Evolutionary conservation across 129 eudicot genomes (phyloP).

Genomic region (Flaveria brownii): DNA sequence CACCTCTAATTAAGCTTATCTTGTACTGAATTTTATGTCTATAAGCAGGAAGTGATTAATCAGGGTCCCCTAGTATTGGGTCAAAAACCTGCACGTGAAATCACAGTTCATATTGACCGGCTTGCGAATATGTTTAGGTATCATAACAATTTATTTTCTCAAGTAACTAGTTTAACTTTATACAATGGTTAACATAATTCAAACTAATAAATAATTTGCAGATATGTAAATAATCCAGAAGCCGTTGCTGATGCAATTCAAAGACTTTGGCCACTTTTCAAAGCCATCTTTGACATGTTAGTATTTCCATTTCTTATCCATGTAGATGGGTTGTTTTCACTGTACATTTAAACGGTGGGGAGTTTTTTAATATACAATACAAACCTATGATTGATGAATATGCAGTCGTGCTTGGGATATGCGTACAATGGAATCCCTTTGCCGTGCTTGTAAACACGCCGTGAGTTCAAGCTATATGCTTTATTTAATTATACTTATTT

Average conservation of each 20-base stretch:
- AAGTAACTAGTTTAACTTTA: not conserved
- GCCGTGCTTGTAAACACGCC: slow-evolving; percentile 98
- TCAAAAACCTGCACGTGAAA: slow-evolving; percentile 82
- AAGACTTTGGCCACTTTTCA: slow-evolving; percentile 92
- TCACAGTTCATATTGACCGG: slow-evolving; percentile 94
- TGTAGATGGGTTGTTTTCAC: not conserved
- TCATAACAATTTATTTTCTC: not conserved
- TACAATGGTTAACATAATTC: not conserved
- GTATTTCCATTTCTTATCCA: slow-evolving; percentile 17
- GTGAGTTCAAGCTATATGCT: slow-evolving; percentile 52
- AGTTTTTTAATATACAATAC: not conserved
- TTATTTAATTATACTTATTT: not conserved
- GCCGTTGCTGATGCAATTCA: slow-evolving; percentile 98
- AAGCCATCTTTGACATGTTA: slow-evolving; percentile 88
- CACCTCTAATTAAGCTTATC: slow-evolving; percentile 8
- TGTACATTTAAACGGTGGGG: no score
- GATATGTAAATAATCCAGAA: slow-evolving; percentile 93
- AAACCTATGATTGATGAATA: slow-evolving; percentile 24
- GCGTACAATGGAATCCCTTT: slow-evolving; percentile 97
- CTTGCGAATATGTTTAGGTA: slow-evolving; percentile 93
- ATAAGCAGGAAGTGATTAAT: slow-evolving; percentile 74
- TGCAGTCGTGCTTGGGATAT: slow-evolving; percentile 98
- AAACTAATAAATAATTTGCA: slow-evolving; percentile 33
- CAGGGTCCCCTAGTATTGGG: slow-evolving; percentile 78
- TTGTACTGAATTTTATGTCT: slow-evolving; percentile 29